phyloP scores from a whole-genome alignment of 2,329 filamentous ascomycete genomes.

The Fusarium sororula region DNA sequence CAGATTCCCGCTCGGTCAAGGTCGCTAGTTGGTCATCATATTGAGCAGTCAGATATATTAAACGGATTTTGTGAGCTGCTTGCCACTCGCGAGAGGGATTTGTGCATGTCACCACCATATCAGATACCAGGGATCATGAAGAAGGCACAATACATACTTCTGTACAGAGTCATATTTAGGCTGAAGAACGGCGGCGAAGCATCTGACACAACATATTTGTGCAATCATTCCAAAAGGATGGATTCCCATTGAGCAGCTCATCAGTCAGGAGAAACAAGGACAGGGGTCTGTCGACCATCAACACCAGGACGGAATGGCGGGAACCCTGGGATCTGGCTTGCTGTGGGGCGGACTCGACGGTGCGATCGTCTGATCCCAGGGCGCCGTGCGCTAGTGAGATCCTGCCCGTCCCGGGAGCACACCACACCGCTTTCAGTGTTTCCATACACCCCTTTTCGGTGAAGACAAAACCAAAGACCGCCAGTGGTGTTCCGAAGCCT shows the following conservation, averaged over 20 bases:
- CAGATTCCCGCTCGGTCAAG: conserved; percentile 33
- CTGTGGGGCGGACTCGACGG: conserved; percentile 39
- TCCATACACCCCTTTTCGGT: conserved; percentile 23
- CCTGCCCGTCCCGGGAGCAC: conserved; percentile 44
- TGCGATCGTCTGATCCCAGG: conserved; percentile 45
- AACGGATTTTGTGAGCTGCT: conserved; percentile 27
- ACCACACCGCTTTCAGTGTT: conserved; percentile 35
- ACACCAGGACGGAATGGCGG: conserved; percentile 37
- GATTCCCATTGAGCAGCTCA: conserved; percentile 14
- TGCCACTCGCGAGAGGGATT: conserved; percentile 20
- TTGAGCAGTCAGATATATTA: conserved; percentile 31
- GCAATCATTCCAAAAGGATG: background rate
- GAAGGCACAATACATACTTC: background rate
- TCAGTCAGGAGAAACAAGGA: conserved; percentile 31
- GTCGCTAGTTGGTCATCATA: conserved; percentile 14
- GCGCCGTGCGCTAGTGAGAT: conserved; percentile 41
- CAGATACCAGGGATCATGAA: background rate
- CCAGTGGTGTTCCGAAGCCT: background rate
- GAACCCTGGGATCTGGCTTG: conserved; percentile 45
- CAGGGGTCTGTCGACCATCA: conserved; percentile 24
- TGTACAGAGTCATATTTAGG: conserved; percentile 12
- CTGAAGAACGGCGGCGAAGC: conserved; percentile 26
- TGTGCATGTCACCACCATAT: background rate
- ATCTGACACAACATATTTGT: conserved; percentile 8
- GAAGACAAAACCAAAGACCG: background rate